Percentiles rank a stretch among this genome's conserved stretches.
phyloP scores from a whole-genome alignment of 106 monocot species.

The Posidonia australis region DNA sequence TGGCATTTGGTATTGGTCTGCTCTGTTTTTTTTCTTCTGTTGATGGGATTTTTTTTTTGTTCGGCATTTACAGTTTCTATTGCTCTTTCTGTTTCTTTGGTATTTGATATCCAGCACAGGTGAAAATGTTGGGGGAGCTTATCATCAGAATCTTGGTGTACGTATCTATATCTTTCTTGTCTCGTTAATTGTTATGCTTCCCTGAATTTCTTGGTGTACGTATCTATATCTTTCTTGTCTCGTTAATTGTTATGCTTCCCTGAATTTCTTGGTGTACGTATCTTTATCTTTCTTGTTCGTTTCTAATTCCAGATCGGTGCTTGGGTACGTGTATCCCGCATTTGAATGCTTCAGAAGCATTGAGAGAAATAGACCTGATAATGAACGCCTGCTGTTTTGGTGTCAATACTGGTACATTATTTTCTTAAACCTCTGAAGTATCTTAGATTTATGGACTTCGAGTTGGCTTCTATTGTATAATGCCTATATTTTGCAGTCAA shows the following conservation, averaged over 20 bases:
- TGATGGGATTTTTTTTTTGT: background rate
- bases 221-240: background rate
- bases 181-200: too few relatives aligned
- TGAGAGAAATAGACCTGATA: conserved; percentile 29
- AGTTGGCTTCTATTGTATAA: background rate
- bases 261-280: too few relatives aligned
- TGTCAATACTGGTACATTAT: conserved; percentile 65
- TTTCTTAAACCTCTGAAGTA: background rate
- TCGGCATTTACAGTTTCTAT: background rate
- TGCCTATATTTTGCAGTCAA: background rate
- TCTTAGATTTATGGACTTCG: background rate
- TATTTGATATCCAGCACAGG: background rate
- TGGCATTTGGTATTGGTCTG: background rate
- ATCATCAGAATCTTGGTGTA: conserved; percentile 22
- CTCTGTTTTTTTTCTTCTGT: background rate
- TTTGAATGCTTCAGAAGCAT: conserved; percentile 73
- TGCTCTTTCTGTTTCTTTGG: background rate
- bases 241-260: too few relatives aligned
- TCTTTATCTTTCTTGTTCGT: background rate
- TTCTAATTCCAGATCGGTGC: conserved; percentile 32
- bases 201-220: too few relatives aligned
- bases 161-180: background rate
- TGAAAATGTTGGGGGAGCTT: conserved; percentile 30
- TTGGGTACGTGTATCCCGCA: conserved; percentile 73
- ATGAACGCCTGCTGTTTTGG: conserved; percentile 57